Percentiles rank a stretch among this genome's conserved stretches.
Evolutionary conservation across 2,329 filamentous ascomycete genomes (phyloP).

Genomic region (Cercospora janseana): DNA sequence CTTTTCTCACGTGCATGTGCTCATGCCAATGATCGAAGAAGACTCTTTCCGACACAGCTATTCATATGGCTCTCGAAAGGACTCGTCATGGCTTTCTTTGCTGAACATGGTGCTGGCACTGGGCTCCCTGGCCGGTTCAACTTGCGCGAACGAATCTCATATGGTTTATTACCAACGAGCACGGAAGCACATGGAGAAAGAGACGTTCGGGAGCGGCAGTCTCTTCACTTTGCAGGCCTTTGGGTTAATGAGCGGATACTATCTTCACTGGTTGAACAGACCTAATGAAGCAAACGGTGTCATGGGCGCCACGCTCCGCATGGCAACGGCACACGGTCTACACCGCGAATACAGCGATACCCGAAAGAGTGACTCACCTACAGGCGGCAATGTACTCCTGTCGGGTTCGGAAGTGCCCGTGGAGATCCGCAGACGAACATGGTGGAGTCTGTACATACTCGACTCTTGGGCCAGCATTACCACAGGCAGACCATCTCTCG

Average conservation of each 20-base stretch:
- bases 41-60: constrained; percentile 36
- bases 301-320: constrained; percentile 37
- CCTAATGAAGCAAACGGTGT: constrained; percentile 37
- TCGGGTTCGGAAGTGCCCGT: constrained; percentile 49
- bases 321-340: constrained; percentile 36
- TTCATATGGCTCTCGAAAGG: constrained; percentile 32
- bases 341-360: constrained; percentile 36
- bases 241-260: constrained; percentile 36
- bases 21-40: constrained; percentile 39
- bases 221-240: constrained; percentile 35
- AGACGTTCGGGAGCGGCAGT: constrained; percentile 35
- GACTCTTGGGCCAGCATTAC: constrained; percentile 73
- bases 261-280: constrained; percentile 37
- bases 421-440: constrained; percentile 65
- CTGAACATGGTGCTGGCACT: constrained; percentile 37
- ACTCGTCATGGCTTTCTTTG: constrained; percentile 36
- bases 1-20: constrained; percentile 34
- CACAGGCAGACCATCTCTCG: constrained; percentile 67
- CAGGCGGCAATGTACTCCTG: constrained; percentile 34
- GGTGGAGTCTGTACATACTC: constrained; percentile 73
- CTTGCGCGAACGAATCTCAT: constrained; percentile 33
- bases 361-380: constrained; percentile 43
- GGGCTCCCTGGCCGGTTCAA: constrained; percentile 32
- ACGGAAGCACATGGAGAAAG: constrained; percentile 32
- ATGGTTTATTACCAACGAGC: constrained; percentile 35